Percentiles rank a stretch among this genome's conserved stretches.
phyloP scores from a whole-genome alignment of 116 monocot genomes.

The Cymodocea nodosa region DNA sequence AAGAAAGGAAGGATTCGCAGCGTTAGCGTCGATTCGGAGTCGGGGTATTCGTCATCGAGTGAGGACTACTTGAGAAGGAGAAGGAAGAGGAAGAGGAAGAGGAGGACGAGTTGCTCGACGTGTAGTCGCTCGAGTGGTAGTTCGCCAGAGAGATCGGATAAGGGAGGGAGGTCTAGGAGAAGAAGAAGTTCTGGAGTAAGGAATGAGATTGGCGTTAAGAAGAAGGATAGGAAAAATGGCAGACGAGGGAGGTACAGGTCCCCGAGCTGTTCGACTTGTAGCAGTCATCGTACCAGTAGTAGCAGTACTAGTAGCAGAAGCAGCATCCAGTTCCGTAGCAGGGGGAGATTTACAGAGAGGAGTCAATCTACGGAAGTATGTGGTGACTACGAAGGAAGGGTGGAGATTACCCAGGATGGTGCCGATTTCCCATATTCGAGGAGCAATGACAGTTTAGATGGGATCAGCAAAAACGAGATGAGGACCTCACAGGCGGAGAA shows the following conservation, averaged over 20 bases:
- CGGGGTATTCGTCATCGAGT: background rate
- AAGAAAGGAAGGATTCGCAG: background rate
- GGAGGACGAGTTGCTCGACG: conserved; percentile 11
- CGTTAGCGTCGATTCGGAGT: background rate
- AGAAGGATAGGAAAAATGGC: background rate
- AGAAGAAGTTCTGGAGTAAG: background rate
- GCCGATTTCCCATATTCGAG: conserved; percentile 12
- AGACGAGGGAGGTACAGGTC: background rate
- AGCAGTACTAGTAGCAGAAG: conserved; percentile 5
- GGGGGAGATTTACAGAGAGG: background rate
- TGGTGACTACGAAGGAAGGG: conserved; percentile 7
- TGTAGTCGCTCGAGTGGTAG: background rate
- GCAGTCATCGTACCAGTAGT: conserved; percentile 1
- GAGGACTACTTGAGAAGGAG: background rate
- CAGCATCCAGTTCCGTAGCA: background rate
- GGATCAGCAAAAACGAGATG: background rate
- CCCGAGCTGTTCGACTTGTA: conserved; percentile 3
- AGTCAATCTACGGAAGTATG: background rate
- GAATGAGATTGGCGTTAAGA: background rate
- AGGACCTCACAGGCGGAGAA: background rate
- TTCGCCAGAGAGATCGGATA: background rate
- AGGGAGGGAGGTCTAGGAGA: background rate
- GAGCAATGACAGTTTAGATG: conserved; percentile 9
- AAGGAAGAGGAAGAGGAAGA: conserved; percentile 1
- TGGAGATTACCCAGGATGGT: conserved; percentile 21